These are phyloP conservation scores for Eustoma russellianum DNA, from an alignment of 257 asterid genomes.

Conservation along the genomic window DNA sequence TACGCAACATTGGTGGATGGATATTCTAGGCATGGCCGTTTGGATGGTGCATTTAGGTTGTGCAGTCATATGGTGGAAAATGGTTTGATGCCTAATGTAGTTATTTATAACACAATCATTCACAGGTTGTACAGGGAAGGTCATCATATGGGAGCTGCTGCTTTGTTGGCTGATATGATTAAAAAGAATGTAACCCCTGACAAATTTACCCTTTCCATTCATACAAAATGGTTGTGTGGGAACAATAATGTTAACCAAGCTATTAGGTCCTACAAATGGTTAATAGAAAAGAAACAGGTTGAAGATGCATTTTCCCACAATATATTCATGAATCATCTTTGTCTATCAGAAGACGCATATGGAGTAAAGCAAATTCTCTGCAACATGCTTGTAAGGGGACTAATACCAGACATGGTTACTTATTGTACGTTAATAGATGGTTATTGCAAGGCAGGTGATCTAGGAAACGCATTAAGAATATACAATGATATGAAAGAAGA, in stretches of 20 bases:
- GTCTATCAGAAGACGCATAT: conserved; percentile 28
- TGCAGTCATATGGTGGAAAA: conserved; percentile 48
- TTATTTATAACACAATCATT: conserved; percentile 53
- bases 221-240: conserved; percentile 49
- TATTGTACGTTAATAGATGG: conserved; percentile 63
- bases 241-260: conserved; percentile 46
- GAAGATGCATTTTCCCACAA: conserved; percentile 49
- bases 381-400: conserved; percentile 68
- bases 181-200: conserved; percentile 40
- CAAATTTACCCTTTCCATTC: conserved; percentile 44
- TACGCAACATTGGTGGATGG: conserved; percentile 75
- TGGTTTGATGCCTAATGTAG: conserved; percentile 46
- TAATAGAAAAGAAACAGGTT: conserved; percentile 24
- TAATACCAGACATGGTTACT: conserved; percentile 52
- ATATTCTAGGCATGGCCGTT: conserved; percentile 43
- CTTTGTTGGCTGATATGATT: conserved; percentile 54
- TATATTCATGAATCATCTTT: conserved; percentile 50
- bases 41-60: conserved; percentile 57
- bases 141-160: conserved; percentile 45
- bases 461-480: conserved; percentile 29
- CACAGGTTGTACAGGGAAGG: conserved; percentile 66
- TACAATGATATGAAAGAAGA: conserved; percentile 42
- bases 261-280: conserved; percentile 32
- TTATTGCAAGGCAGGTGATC: conserved; percentile 38
- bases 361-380: conserved; percentile 52